Evolutionary conservation across 2,329 filamentous ascomycete genomes (phyloP).

Genomic region (Monosporascus sp.): DNA sequence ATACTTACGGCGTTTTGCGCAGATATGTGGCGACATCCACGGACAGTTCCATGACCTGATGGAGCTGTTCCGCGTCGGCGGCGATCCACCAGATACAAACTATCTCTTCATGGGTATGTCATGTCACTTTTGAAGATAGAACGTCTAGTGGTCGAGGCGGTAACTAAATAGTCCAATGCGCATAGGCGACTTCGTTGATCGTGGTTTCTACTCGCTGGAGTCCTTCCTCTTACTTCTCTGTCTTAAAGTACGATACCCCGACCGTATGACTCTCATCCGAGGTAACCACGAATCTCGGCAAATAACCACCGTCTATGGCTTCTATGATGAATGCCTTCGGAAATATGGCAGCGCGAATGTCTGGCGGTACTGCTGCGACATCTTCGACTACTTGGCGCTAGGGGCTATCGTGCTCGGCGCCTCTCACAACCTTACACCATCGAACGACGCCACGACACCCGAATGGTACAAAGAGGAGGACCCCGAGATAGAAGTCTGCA

Average conservation of each 20-base stretch:
- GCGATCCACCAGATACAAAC: constrained; percentile 90
- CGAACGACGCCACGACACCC: constrained; percentile 40
- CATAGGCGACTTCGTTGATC: constrained; percentile 89
- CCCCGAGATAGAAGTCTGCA: constrained; percentile 88
- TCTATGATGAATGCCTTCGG: constrained; percentile 93
- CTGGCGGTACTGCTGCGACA: constrained; percentile 95
- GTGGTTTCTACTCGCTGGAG: constrained; percentile 96
- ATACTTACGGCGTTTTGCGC: constrained; percentile 7
- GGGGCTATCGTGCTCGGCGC: constrained; percentile 89
- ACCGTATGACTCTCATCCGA: constrained; percentile 92
- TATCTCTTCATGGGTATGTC: constrained; percentile 87
- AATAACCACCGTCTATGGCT: constrained; percentile 95
- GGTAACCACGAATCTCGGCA: constrained; percentile 96
- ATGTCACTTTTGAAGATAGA: not conserved
- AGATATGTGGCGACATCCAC: constrained; percentile 96
- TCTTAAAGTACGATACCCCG: constrained; percentile 94
- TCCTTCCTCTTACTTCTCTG: constrained; percentile 93
- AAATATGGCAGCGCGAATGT: constrained; percentile 97
- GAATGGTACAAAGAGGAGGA: constrained; percentile 58
- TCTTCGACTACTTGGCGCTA: constrained; percentile 93
- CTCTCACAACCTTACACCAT: constrained; percentile 52
- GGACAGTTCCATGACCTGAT: constrained; percentile 96
- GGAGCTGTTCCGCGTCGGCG: constrained; percentile 91
- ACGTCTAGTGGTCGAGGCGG: not conserved
- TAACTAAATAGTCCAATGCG: constrained; percentile 11